These are phyloP conservation scores for Thalassiosira allenii DNA, from an alignment of 352 stramenopile species.

Conservation along the genomic window DNA sequence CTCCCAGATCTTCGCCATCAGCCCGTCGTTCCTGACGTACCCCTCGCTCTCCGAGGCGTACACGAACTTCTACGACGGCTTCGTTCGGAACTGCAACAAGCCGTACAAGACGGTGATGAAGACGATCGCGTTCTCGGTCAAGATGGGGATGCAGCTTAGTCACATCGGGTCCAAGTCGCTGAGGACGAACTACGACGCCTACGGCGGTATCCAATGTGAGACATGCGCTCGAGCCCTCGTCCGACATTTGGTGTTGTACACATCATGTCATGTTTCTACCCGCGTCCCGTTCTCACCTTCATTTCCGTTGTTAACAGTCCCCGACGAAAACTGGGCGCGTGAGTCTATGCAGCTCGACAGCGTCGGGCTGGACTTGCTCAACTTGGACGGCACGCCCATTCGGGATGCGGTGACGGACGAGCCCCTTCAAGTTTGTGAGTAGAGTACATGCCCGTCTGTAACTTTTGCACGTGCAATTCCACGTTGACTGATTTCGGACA, in stretches of 20 bases:
- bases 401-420: too few relatives aligned
- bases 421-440: too few relatives aligned
- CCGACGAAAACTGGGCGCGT: conserved; percentile 26
- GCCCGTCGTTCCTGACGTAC: conserved; percentile 6
- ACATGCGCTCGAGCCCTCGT: too few relatives aligned
- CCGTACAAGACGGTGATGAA: conserved; percentile 52
- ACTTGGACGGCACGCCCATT: conserved; percentile 50
- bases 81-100: conserved; percentile 31
- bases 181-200: conserved; percentile 13
- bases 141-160: conserved; percentile 48
- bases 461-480: too few relatives aligned
- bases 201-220: conserved; percentile 1
- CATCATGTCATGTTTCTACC: too few relatives aligned
- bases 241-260: too few relatives aligned
- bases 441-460: too few relatives aligned
- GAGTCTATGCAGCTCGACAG: conserved; percentile 71
- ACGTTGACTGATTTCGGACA: not conserved
- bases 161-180: conserved; percentile 27
- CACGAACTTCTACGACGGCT: conserved; percentile 44
- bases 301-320: too few relatives aligned
- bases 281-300: too few relatives aligned
- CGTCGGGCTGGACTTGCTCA: conserved; percentile 64
- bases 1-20: conserved; percentile 61
- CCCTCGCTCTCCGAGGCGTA: conserved; percentile 15
- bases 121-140: conserved; percentile 32